These are phyloP conservation scores for Yamadazyma paraphyllophila DNA, from an alignment of 805 yeast species.

Conservation along the genomic window DNA sequence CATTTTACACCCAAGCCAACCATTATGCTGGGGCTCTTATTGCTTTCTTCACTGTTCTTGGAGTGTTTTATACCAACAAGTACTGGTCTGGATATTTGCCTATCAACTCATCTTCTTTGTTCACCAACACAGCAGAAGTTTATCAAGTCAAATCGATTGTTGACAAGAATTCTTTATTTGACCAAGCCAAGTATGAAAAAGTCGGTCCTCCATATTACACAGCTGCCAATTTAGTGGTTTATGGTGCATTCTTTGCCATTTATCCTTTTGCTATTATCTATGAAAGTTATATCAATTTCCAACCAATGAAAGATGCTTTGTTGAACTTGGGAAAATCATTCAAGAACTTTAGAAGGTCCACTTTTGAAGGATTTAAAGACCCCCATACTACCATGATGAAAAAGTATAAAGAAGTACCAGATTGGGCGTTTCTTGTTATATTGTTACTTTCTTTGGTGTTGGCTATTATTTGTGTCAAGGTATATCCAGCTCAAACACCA, in stretches of 20 bases:
- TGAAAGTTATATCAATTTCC: conserved; percentile 28
- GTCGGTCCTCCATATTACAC: conserved; percentile 32
- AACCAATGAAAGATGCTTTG: conserved; percentile 19
- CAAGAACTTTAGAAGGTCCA: conserved; percentile 38
- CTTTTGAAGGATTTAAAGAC: conserved; percentile 31
- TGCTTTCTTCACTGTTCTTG: conserved; percentile 19
- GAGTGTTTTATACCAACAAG: conserved; percentile 22
- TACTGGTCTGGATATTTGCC: conserved; percentile 27
- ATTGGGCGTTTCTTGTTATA: conserved; percentile 26
- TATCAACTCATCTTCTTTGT: conserved; percentile 45
- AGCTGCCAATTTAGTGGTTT: conserved; percentile 28
- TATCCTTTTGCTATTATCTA: conserved; percentile 43
- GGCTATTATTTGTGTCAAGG: conserved; percentile 29
- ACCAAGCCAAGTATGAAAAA: conserved; percentile 20
- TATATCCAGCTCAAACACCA: conserved; percentile 34
- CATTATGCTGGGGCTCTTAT: conserved; percentile 20
- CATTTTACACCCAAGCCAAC: conserved; percentile 33
- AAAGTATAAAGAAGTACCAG: conserved; percentile 34
- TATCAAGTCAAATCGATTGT: conserved; percentile 46
- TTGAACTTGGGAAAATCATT: conserved; percentile 10
- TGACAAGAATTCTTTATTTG: conserved; percentile 30
- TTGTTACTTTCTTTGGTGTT: conserved; percentile 28
- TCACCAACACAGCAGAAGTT: conserved; percentile 45
- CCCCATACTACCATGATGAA: conserved; percentile 33
- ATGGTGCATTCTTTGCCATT: conserved; percentile 29